Evolutionary conservation across 139 green algal genomes (phyloP).

Genomic region (Gonium pectorale): DNA sequence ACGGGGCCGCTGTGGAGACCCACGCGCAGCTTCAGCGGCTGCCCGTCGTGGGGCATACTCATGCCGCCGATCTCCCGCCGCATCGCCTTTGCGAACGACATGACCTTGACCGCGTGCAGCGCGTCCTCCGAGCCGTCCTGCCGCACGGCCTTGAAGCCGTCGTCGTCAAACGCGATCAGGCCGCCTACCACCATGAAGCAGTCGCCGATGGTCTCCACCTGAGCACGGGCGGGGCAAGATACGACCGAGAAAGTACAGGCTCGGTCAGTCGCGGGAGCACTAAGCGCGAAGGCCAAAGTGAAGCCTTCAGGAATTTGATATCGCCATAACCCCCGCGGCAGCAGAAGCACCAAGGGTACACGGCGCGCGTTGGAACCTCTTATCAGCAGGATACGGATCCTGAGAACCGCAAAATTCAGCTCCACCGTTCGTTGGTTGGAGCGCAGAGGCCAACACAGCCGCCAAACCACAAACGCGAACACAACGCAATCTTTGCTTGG

Average conservation of each 20-base stretch:
- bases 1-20: slow-evolving; percentile 40
- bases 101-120: slow-evolving; percentile 47
- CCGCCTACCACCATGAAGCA: slow-evolving; percentile 63
- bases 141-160: slow-evolving; percentile 36
- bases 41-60: slow-evolving; percentile 49
- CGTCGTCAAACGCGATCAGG: slow-evolving; percentile 14
- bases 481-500: background rate
- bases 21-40: slow-evolving; percentile 43
- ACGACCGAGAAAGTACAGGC: background rate
- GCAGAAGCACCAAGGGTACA: background rate
- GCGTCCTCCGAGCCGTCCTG: slow-evolving; percentile 29
- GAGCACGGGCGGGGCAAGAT: background rate
- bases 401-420: too few relatives aligned
- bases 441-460: too few relatives aligned
- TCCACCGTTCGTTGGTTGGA: too few relatives aligned
- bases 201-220: too few relatives aligned
- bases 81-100: slow-evolving; percentile 48
- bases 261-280: too few relatives aligned
- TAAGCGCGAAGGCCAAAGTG: background rate
- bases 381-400: too few relatives aligned
- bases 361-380: background rate
- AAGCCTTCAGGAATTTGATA: background rate
- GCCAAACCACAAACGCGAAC: too few relatives aligned
- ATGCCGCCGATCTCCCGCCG: slow-evolving; percentile 32
- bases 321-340: background rate